Conservation (phyloP, 2,329 filamentous ascomycete genomes). For the Monilinia aucupariae region DNA sequence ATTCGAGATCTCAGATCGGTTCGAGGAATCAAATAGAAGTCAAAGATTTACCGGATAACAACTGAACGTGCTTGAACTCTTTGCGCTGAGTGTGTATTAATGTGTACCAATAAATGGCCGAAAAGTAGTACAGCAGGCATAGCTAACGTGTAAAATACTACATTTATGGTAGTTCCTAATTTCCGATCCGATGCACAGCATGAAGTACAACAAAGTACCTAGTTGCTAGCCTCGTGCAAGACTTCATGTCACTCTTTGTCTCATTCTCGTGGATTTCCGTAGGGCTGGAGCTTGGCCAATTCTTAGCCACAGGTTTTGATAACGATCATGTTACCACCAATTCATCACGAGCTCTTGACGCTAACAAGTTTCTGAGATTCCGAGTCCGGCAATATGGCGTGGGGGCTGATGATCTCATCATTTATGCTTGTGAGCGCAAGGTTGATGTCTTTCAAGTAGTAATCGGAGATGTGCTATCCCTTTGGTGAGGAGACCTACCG, state of each 20-base stretch:
- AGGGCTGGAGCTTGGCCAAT: slow-evolving; percentile 8
- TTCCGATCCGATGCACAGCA: neutral
- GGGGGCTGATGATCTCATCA: neutral
- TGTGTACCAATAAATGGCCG: neutral
- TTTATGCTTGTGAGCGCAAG: slow-evolving; percentile 1
- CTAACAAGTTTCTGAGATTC: neutral
- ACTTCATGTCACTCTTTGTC: neutral
- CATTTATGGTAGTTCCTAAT: slow-evolving; percentile 7
- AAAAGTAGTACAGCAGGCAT: neutral
- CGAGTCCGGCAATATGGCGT: neutral
- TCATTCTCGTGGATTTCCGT: neutral
- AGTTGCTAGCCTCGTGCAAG: neutral
- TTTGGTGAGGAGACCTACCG: slow-evolving; percentile 3
- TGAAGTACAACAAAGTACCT: neutral
- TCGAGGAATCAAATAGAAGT: neutral
- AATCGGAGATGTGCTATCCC: neutral
- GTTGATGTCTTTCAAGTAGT: neutral
- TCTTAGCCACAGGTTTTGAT: neutral
- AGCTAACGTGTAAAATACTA: neutral
- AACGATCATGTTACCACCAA: neutral
- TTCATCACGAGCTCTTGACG: neutral
- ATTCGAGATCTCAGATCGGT: neutral
- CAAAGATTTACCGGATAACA: neutral
- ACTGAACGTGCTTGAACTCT: neutral
- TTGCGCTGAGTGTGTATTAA: neutral